A percentile compares a stretch with the other conserved stretches of the same genome.
Evolutionary conservation across 495 filamentous ascomycete species (phyloP).

Genomic region (Tuber borchii): DNA sequence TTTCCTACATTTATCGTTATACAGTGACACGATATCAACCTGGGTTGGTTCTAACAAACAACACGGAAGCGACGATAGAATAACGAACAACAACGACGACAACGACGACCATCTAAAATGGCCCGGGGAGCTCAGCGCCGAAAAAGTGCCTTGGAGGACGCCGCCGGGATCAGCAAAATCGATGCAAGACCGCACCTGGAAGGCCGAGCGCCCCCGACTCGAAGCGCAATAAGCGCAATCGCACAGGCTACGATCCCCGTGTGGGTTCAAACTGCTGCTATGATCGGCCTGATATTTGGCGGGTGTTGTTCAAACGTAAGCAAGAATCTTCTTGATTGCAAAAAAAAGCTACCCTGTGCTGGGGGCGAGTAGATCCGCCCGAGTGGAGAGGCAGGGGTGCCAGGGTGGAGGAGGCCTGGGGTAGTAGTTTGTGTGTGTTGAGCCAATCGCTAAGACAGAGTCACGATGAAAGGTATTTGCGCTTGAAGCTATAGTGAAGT

Average conservation of each 20-base stretch:
- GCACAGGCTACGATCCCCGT: constrained; percentile 55
- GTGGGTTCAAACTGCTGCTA: constrained; percentile 61
- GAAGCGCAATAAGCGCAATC: constrained; percentile 42
- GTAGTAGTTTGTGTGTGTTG: constrained; percentile 6
- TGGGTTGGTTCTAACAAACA: not conserved
- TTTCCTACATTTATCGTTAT: not conserved
- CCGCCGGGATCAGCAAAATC: constrained; percentile 38
- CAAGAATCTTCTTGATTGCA: constrained; percentile 19
- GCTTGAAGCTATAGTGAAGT: constrained; percentile 94
- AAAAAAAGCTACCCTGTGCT: not conserved
- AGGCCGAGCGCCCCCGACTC: constrained; percentile 21
- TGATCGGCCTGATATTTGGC: constrained; percentile 86
- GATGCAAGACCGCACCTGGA: constrained; percentile 41
- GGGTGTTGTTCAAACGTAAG: constrained; percentile 95
- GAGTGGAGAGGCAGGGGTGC: not conserved
- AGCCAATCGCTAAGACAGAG: constrained; percentile 4
- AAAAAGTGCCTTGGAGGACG: constrained; percentile 13
- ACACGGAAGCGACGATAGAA: not conserved
- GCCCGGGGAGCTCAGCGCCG: constrained; percentile 29
- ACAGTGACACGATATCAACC: not conserved
- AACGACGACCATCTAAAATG: constrained; percentile 7
- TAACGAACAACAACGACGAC: not conserved
- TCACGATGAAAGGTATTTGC: constrained; percentile 65
- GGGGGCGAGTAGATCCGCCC: not conserved
- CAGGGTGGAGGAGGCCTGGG: not conserved